A percentile compares a stretch with the other conserved stretches of the same genome.
Conservation (phyloP, 2,329 filamentous ascomycete species). For the Corinectria fuckeliana region DNA sequence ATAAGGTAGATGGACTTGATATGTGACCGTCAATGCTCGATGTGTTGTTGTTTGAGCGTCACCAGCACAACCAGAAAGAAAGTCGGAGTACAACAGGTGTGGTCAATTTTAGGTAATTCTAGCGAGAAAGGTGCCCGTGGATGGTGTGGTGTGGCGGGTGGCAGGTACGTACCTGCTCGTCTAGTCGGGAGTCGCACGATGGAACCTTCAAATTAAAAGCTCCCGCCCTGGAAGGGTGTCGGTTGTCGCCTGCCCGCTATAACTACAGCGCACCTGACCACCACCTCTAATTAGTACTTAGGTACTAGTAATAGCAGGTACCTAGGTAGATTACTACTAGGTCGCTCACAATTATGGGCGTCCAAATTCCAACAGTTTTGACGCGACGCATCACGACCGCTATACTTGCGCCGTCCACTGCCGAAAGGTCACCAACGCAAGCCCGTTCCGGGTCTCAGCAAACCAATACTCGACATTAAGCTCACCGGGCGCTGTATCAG, state of each 20-base stretch:
- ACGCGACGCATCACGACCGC: neutral
- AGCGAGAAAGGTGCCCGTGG: no score
- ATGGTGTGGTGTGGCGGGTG: neutral
- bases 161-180: neutral
- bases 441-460: neutral
- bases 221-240: neutral
- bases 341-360: neutral
- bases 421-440: neutral
- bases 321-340: no score
- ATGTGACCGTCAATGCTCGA: neutral
- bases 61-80: neutral
- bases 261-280: conserved; percentile 8
- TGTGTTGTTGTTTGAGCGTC: neutral
- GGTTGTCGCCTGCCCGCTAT: conserved; percentile 1
- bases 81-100: neutral
- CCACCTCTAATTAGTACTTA: no score
- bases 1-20: neutral
- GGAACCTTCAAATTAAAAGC: no score
- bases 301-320: no score
- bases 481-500: neutral
- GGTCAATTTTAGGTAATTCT: neutral
- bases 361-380: neutral
- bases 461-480: neutral
- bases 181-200: neutral
- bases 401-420: neutral